Percentiles rank a stretch among this genome's conserved stretches.
phyloP scores from a whole-genome alignment of 1,284 basidiomycete genomes.

The Pascua guehoae region DNA sequence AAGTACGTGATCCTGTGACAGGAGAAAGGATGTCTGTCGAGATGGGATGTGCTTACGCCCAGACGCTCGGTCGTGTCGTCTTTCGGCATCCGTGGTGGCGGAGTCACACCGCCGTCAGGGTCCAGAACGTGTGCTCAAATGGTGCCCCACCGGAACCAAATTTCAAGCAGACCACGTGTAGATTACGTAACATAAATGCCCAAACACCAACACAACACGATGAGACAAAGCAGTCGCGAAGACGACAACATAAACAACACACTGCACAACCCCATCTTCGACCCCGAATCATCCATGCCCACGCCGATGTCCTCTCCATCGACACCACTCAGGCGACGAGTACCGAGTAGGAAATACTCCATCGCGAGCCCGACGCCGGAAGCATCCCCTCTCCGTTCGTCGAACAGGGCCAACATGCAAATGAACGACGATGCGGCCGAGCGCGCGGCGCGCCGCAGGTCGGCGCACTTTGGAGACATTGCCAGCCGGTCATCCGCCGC shows the following conservation, averaged over 20 bases:
- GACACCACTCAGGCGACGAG: conserved; percentile 6
- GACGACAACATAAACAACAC: not conserved
- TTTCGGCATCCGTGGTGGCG: no score
- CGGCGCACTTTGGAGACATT: conserved; percentile 37
- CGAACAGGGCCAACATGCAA: conserved; percentile 13
- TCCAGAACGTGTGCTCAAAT: no score
- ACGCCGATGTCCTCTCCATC: conserved; percentile 6
- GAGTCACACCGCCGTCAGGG: no score
- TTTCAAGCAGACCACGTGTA: not conserved
- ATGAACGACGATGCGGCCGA: conserved; percentile 43
- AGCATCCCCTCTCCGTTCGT: conserved; percentile 7
- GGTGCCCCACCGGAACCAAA: not conserved
- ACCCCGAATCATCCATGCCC: conserved; percentile 1
- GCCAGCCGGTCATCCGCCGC: not conserved
- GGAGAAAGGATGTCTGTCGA: no score
- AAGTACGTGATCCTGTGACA: no score
- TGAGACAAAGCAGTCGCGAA: not conserved
- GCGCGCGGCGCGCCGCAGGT: conserved; percentile 36
- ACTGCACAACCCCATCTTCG: not conserved
- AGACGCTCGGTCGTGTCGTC: no score
- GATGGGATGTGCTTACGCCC: no score
- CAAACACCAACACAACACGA: conserved; percentile 3
- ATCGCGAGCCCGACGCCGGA: conserved; percentile 1
- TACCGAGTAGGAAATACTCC: conserved; percentile 5
- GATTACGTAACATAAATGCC: not conserved